These are phyloP conservation scores for Arabidopsis suecica DNA, from an alignment of 345 rosid genomes.

Conservation along the genomic window DNA sequence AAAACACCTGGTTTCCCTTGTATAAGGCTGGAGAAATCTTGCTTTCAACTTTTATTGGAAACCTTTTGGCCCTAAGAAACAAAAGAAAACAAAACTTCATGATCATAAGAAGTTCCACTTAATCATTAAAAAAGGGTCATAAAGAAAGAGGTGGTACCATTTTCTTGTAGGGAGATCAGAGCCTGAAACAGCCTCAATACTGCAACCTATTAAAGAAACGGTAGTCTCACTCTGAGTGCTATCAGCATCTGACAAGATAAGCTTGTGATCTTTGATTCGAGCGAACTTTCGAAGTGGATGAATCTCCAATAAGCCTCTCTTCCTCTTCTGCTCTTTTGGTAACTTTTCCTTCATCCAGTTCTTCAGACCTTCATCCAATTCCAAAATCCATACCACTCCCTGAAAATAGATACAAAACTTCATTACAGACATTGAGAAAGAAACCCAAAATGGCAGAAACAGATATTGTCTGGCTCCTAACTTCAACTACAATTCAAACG, in stretches of 20 bases:
- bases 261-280: slow-evolving; percentile 57
- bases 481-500: slow-evolving; percentile 3
- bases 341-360: slow-evolving; percentile 49
- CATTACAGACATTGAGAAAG: neutral
- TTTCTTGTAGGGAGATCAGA: slow-evolving; percentile 67
- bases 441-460: neutral
- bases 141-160: slow-evolving; percentile 57
- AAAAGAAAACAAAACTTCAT: slow-evolving; percentile 14
- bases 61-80: slow-evolving; percentile 78
- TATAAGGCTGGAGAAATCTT: slow-evolving; percentile 62
- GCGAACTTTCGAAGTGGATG: slow-evolving; percentile 65
- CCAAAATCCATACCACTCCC: slow-evolving; percentile 91
- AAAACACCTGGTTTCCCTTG: slow-evolving; percentile 66
- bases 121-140: neutral
- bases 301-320: slow-evolving; percentile 65
- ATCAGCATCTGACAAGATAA: slow-evolving; percentile 61
- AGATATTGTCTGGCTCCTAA: neutral
- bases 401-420: slow-evolving; percentile 38
- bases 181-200: slow-evolving; percentile 84
- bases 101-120: no score
- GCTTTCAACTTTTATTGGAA: slow-evolving; percentile 82
- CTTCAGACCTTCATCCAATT: slow-evolving; percentile 64
- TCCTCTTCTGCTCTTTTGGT: slow-evolving; percentile 66
- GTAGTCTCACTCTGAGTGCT: slow-evolving; percentile 44
- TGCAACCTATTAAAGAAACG: slow-evolving; percentile 64